A percentile compares a stretch with the other conserved stretches of the same genome.
Evolutionary conservation across 768 basidiomycete species (phyloP).

Genomic region (Hypholoma fasciculare): DNA sequence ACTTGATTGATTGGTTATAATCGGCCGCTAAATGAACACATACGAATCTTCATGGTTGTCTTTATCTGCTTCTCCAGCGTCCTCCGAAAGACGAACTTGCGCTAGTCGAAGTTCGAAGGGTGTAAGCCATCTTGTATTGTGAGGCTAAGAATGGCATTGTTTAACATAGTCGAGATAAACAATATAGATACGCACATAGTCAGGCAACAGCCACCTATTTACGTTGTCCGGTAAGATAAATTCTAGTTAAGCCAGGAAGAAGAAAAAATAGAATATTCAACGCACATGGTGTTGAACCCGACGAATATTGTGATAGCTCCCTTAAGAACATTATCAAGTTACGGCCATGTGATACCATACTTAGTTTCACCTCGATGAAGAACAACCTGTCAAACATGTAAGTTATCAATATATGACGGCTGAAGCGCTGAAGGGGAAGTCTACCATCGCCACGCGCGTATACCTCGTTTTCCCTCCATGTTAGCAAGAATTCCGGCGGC

Average conservation of each 20-base stretch:
- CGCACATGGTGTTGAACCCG: conserved; percentile 55
- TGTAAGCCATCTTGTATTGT: conserved; percentile 63
- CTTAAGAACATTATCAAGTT: conserved; percentile 25
- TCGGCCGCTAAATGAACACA: conserved; percentile 12
- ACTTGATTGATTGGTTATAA: background rate
- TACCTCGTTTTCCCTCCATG: conserved; percentile 69
- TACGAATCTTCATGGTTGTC: conserved; percentile 61
- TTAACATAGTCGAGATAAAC: too few relatives aligned
- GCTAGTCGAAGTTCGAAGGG: conserved; percentile 54
- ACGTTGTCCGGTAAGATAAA: background rate
- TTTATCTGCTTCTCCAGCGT: conserved; percentile 65
- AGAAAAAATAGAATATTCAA: conserved; percentile 1
- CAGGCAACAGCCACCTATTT: conserved; percentile 55
- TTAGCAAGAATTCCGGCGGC: conserved; percentile 70
- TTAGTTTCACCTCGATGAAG: conserved; percentile 57
- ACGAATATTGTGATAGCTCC: conserved; percentile 64
- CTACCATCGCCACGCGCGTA: conserved; percentile 72
- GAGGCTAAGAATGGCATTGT: conserved; percentile 34
- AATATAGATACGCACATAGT: conserved; percentile 42
- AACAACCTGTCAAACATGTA: conserved; percentile 50
- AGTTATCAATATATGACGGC: background rate
- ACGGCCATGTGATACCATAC: background rate
- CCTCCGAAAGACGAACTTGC: conserved; percentile 65
- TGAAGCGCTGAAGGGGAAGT: background rate
- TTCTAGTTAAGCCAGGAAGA: background rate